These are phyloP conservation scores for Verbascum thapsus DNA, from an alignment of 257 asterid genomes.

Conservation along the genomic window DNA sequence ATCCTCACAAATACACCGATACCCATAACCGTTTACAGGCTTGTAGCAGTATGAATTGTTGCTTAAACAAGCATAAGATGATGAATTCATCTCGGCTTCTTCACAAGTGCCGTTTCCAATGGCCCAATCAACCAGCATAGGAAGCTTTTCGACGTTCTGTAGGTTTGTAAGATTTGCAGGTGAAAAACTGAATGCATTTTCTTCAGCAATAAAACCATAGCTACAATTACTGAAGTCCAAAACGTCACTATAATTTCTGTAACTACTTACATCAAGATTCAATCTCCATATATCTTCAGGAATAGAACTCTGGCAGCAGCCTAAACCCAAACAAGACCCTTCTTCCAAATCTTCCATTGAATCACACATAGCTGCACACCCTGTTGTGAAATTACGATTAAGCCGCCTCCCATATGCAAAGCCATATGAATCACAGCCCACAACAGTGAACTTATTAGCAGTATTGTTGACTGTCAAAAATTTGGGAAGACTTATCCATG, in stretches of 20 bases:
- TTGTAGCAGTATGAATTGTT: constrained; percentile 26
- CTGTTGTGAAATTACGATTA: background rate
- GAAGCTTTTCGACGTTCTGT: constrained; percentile 3
- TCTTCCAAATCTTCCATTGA: background rate
- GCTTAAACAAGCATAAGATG: constrained; percentile 35
- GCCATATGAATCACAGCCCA: constrained; percentile 44
- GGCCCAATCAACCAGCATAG: constrained; percentile 44
- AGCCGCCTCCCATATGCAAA: constrained; percentile 3
- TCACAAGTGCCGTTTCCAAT: constrained; percentile 33
- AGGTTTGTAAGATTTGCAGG: background rate
- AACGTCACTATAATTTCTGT: fast-evolving
- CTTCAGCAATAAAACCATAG: constrained; percentile 36
- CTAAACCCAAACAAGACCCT: constrained; percentile 27
- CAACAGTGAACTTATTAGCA: constrained; percentile 28
- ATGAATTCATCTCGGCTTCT: constrained; percentile 20
- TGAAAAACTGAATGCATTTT: constrained; percentile 26
- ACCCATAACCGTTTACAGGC: constrained; percentile 30
- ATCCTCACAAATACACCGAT: constrained; percentile 36
- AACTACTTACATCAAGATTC: background rate
- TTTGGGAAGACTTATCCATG: fast-evolving
- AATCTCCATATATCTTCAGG: background rate
- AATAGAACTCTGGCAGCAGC: constrained; percentile 39
- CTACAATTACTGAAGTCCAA: constrained; percentile 13
- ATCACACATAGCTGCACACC: constrained; percentile 14
- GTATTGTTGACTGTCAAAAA: constrained; percentile 18